Evolutionary conservation across 2,329 filamentous ascomycete genomes (phyloP), one percentile per base, ranked within the genome.

Genomic region (Xylaria sp.): DNA sequence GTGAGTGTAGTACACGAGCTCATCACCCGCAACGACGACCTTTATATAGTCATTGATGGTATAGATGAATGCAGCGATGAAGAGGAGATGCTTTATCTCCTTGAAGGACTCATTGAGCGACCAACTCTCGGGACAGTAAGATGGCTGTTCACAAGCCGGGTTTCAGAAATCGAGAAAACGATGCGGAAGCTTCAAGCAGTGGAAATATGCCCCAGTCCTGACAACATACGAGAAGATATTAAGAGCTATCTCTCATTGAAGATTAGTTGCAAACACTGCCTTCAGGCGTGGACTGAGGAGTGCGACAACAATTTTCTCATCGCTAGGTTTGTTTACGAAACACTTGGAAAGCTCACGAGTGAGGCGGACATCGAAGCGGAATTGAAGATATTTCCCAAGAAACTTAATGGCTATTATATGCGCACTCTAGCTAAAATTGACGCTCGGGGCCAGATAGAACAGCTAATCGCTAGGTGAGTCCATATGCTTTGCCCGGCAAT

Each of bases 61-160:
- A 59, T 69, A 18, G 67, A 69, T n/a, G 67, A 69, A 40, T 69
- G 67, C 35, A 53, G 50, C 8, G 63, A 69, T 25, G 67, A 69
- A 42, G 63, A 50, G 21, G 47, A 62, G 4, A 66, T 53, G 63
- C 9, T 63, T 1, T 10, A 18, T 23, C n/a, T 59, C 25, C 3
- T 69, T 5, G 57, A 66, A 60, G 27, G 27, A 10, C 40, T 69
- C 8, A 55, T 69, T 29, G 50, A 44, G 25, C 40, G 48, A 51
- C 51, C 62, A 3, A 69, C 66, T 21, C 57, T 66, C 5, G 66
- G 66, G 1, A 69, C 53, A 27, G 48, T 35, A 12, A 62, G 63
- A 23, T 69, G 66, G 66, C 58, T 66, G 2, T 57, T 69, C 37
- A 66, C 66, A 9, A 69, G 63, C 27, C 67, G 67, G 23, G 51